These are phyloP conservation scores for Solanum medicagineum DNA, from an alignment of 257 asterid species.

Conservation along the genomic window DNA sequence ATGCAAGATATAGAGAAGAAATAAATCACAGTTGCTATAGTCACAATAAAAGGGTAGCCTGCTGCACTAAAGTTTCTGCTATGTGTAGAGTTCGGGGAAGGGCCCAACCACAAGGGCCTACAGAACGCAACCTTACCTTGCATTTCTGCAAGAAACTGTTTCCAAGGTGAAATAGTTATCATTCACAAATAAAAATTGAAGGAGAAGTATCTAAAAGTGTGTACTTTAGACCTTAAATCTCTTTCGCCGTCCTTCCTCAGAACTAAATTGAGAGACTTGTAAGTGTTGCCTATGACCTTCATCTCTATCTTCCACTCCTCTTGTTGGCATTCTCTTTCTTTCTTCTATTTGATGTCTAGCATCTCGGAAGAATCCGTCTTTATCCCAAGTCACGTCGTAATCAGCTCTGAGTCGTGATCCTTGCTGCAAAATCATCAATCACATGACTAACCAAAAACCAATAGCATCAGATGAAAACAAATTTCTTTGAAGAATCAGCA, in stretches of 20 bases:
- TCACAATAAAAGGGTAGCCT: not conserved
- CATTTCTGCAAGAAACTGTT: too few species aligned
- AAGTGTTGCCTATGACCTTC: constrained; percentile 36
- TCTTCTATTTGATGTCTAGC: constrained; percentile 42
- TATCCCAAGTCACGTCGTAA: constrained; percentile 81
- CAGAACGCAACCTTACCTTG: too few species aligned
- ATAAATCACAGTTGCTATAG: not conserved
- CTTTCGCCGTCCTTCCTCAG: constrained; percentile 53
- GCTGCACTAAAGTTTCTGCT: too few species aligned
- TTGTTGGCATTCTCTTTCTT: constrained; percentile 37
- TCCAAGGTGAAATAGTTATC: not conserved
- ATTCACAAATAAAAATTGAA: not conserved
- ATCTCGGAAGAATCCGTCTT: constrained; percentile 49
- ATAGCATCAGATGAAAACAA: not conserved
- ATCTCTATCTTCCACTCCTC: constrained; percentile 27
- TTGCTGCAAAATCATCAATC: constrained; percentile 42
- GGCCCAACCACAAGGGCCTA: too few species aligned
- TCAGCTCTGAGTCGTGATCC: constrained; percentile 88
- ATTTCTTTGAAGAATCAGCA: not conserved
- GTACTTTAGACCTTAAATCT: constrained; percentile 54
- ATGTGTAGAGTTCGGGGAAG: too few species aligned
- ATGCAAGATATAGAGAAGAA: not conserved
- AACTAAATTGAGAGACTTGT: constrained; percentile 28
- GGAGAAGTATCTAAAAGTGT: not conserved
- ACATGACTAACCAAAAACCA: not conserved